Base-by-base conservation (phyloP, 305 asterid species). In the Striga hermonthica region DNA sequence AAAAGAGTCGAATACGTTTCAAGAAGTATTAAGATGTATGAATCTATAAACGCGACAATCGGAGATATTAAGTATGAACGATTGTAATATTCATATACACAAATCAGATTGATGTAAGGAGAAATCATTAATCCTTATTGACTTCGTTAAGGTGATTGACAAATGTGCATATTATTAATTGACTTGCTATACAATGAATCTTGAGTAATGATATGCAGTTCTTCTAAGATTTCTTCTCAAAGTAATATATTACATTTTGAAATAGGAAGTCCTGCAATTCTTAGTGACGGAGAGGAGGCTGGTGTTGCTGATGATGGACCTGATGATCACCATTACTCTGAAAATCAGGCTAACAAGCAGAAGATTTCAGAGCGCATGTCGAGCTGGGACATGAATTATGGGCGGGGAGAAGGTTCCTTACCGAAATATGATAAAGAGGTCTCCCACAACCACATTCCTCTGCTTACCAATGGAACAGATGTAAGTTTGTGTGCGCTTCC, bases 391-490 rank as follows among this genome's bases (percentile, higher is more conserved):
- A 83, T 80, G 83, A 82, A 72, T 71, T 75, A 86, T 67, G 96
- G 90, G 55, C 78, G 85, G 72, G 87, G 87, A 37, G 95, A 90
- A 74, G 91, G 83, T 67, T 66, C 60, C 65, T 83, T 9, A 43
- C 96, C 97, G n/a, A 88, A 86, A 74, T 94, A 90, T 79, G 99
- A 94, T 72, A 88, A 82, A 76, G 97, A 90, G 79, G 91, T 85
- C 63, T 79, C 99, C 50, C 95, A 85, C 73, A 93, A 81, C 72
- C 95, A 88, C 74, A 84, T 90, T 59, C 99, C 95, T 49, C 76
- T 85, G 80, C 97, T 90, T 68, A 90, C 98, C 55, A 91, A 86
- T 78, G 99, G 96, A 80, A 91, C 94, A n/a, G 96, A 93, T 78
- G 99, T 93, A 82, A 64, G 83, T 61, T 53, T 58, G 7, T 22